Evolutionary conservation across 1,284 basidiomycete genomes (phyloP).

Genomic region (Apiotrichum siamense): DNA sequence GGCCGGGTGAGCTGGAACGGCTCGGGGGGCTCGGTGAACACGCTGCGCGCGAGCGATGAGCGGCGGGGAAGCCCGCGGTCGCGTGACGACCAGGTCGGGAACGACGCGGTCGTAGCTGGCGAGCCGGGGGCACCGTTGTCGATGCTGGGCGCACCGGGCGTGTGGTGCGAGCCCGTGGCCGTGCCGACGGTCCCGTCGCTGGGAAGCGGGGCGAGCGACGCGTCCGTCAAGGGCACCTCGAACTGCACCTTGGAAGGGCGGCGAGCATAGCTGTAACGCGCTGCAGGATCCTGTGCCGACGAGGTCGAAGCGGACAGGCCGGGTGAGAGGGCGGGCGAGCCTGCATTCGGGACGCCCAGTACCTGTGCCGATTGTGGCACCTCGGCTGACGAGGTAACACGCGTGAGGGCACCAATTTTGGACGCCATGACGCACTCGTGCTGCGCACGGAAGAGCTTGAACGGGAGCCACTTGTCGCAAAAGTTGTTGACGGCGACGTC

Average conservation of each 20-base stretch:
- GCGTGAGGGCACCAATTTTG: conserved; percentile 19
- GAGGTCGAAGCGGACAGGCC: conserved; percentile 3
- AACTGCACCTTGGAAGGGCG: conserved; percentile 45
- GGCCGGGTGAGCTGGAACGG: background rate
- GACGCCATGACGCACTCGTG: conserved; percentile 46
- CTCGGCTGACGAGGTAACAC: conserved; percentile 1
- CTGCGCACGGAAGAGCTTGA: conserved; percentile 47
- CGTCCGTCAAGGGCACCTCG: no score
- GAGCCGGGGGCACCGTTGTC: no score
- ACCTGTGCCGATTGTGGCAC: conserved; percentile 1
- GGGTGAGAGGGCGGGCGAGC: conserved; percentile 2
- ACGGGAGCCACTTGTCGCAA: conserved; percentile 48
- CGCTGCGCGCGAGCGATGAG: conserved; percentile 16
- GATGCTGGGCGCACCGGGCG: background rate
- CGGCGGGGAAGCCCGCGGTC: conserved; percentile 15
- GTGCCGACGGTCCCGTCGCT: no score
- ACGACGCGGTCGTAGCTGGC: background rate
- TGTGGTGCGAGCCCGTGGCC: no score
- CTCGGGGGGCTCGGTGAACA: background rate
- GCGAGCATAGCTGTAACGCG: conserved; percentile 18
- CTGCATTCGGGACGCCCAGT: conserved; percentile 1
- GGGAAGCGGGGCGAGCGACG: no score
- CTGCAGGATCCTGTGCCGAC: background rate
- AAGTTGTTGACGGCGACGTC: conserved; percentile 46
- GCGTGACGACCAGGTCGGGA: conserved; percentile 4